Evolutionary conservation across 163 green algal genomes (phyloP), one percentile per base, ranked within the genome.

Genomic region (Chlamydomonas reinhardtii): DNA sequence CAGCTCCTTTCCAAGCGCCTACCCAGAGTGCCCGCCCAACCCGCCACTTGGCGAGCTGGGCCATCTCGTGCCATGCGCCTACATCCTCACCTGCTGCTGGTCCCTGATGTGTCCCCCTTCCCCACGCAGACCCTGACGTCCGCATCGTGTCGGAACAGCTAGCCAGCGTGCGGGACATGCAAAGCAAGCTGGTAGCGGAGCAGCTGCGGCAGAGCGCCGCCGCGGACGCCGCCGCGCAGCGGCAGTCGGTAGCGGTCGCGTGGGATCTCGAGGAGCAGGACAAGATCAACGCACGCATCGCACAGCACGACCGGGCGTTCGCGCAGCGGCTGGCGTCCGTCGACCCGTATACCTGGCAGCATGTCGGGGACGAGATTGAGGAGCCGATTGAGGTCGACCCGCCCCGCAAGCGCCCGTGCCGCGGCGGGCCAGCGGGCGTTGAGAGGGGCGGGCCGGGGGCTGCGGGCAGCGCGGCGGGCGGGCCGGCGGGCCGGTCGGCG

Each of bases 311-410:
- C 59, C 19, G 11, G 16, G 35, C 24, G 14, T 79, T 86, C n/a
- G 80, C 80, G 2, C 80, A 35, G n/a, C 62, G 31, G 25, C 56
- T 86, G 6, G 69, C 27, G 2, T 32, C 25, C 2, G 22, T 79
- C 15, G 70, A 73, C 22, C 27, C 34, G 62, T 27, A 65, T 0
- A 52, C 32, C 0, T 86, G 80, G 80, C 14, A 27, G 16, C 12
- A 65, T 0, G 17, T 37, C 0, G 80, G 80, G 0, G 80, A 86
- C 35, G 19, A 54, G 4, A 29, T 86, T 4, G 43, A 64, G 25
- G 80, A 86, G 5, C 80, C 80, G 35, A 22, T 86, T 0, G 15
- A 39, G 27, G 65, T 84, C 17, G 65, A 68, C 24, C 68, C 52
- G 64, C 73, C 73, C 4, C 73, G n/a, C 48, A 25, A 43, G 15